These are phyloP conservation scores for Apiospora arundinis DNA, from an alignment of 2,329 filamentous ascomycete genomes.

Conservation along the genomic window DNA sequence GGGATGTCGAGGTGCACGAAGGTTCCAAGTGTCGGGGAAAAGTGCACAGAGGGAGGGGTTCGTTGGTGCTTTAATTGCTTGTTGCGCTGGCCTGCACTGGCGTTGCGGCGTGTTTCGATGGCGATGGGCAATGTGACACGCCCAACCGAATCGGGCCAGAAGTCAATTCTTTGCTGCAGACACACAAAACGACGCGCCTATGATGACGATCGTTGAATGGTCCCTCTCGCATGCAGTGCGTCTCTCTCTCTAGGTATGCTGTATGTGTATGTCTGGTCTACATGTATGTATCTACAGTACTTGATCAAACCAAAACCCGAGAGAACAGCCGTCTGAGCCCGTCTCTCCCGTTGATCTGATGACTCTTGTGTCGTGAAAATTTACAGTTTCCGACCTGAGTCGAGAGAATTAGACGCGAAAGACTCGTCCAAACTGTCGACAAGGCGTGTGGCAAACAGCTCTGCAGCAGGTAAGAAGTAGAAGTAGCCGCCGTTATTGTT, in stretches of 20 bases:
- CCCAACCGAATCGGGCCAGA: conserved; percentile 20
- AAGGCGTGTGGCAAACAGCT: conserved; percentile 6
- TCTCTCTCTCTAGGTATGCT: background rate
- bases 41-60: conserved; percentile 19
- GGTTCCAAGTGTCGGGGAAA: conserved; percentile 7
- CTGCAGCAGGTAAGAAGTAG: background rate
- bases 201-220: conserved; percentile 19
- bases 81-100: conserved; percentile 17
- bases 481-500: background rate
- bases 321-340: background rate
- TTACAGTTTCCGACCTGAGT: conserved; percentile 18
- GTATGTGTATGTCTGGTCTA: no score
- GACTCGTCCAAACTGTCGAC: conserved; percentile 14
- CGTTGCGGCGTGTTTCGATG: conserved; percentile 21
- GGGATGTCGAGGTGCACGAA: conserved; percentile 1
- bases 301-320: conserved; percentile 1
- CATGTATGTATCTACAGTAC: background rate
- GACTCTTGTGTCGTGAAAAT: conserved; percentile 7
- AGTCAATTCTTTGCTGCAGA: conserved; percentile 22
- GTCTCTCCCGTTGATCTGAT: conserved; percentile 11
- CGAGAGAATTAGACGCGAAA: conserved; percentile 19
- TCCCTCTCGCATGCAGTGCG: conserved; percentile 5
- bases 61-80: conserved; percentile 21
- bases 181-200: conserved; percentile 6
- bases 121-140: conserved; percentile 20